Conservation (phyloP, 352 stramenopile species). For the Pythium sukuiense region DNA sequence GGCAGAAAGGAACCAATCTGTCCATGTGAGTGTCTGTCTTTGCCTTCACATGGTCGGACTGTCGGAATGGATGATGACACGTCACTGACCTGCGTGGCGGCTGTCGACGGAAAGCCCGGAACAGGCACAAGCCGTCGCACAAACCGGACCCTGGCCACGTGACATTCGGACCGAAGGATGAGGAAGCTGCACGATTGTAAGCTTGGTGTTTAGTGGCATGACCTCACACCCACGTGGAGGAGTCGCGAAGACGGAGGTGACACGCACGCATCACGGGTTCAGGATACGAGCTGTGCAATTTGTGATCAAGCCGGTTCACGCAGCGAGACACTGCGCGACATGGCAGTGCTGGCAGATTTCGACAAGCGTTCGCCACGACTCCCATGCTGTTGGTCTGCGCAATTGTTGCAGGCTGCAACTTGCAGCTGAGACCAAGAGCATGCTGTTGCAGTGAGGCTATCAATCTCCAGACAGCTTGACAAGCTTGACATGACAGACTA, state of each 20-base stretch:
- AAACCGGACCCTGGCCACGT: background rate
- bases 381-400: too few species aligned
- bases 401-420: too few species aligned
- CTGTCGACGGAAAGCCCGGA: background rate
- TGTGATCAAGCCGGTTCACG: background rate
- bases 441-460: too few species aligned
- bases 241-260: background rate
- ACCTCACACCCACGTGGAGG: background rate
- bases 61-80: background rate
- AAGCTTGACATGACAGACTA: background rate
- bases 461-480: background rate
- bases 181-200: background rate
- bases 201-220: background rate
- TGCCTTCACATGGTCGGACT: background rate
- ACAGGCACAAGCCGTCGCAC: background rate
- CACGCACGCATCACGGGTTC: background rate
- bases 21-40: background rate
- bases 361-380: too few species aligned
- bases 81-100: background rate
- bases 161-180: background rate
- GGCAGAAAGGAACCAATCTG: constrained; percentile 1
- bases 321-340: too few species aligned
- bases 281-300: background rate
- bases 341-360: too few species aligned
- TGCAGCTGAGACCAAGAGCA: too few species aligned